A percentile compares a stretch with the other conserved stretches of the same genome.
phyloP scores from a whole-genome alignment of 331 rosid species.

The Malus hybrid region DNA sequence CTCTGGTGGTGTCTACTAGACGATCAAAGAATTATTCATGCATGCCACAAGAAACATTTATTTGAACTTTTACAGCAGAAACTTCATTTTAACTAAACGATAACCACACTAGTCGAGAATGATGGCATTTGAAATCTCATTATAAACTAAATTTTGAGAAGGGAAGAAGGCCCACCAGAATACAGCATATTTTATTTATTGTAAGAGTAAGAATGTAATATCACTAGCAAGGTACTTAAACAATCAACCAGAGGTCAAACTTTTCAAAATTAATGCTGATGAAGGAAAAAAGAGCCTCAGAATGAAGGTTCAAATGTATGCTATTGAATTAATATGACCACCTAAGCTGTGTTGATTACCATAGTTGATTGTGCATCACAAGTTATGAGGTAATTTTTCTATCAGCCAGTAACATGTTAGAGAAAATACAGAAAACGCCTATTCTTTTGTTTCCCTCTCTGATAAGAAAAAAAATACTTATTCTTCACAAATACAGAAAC shows the following conservation, averaged over 20 bases:
- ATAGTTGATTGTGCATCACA: not conserved
- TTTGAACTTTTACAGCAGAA: not conserved
- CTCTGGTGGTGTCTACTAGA: not conserved
- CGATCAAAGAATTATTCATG: not conserved
- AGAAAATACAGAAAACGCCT: not conserved
- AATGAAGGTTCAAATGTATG: not conserved
- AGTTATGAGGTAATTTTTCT: not conserved
- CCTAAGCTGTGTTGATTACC: not conserved
- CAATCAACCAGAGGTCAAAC: not conserved
- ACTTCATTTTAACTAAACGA: not conserved
- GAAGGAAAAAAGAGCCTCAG: not conserved
- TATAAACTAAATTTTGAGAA: not conserved
- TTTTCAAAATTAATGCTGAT: not conserved
- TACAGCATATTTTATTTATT: not conserved
- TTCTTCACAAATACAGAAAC: not conserved
- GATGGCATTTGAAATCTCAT: not conserved
- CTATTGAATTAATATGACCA: not conserved
- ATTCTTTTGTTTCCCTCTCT: not conserved
- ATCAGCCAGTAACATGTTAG: not conserved
- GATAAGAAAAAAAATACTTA: not conserved
- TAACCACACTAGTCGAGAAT: not conserved
- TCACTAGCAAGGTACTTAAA: not conserved
- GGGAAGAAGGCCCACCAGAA: not conserved
- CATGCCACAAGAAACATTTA: not conserved
- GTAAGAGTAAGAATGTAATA: not conserved